These are phyloP conservation scores for Ophiostoma sp. DNA, from an alignment of 2,329 filamentous ascomycete genomes.

Conservation along the genomic window DNA sequence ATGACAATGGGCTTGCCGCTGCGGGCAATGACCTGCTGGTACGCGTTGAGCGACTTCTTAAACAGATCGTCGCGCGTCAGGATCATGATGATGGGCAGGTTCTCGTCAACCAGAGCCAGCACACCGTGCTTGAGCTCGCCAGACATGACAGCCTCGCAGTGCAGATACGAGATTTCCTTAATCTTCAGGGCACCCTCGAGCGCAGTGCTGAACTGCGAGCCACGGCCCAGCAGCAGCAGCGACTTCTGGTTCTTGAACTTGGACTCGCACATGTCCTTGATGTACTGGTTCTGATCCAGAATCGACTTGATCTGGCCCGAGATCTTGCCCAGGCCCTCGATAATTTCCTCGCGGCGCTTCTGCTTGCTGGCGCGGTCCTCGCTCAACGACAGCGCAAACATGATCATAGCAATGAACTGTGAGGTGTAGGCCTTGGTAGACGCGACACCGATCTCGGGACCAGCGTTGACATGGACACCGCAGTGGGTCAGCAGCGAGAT, in stretches of 20 bases:
- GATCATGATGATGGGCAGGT: constrained; percentile 99
- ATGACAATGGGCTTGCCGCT: constrained; percentile 96
- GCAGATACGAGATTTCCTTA: constrained; percentile 99
- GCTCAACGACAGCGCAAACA: constrained; percentile 94
- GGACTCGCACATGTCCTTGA: constrained; percentile 89
- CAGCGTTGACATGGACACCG: constrained; percentile 98
- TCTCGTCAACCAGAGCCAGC: constrained; percentile 92
- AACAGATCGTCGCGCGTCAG: constrained; percentile 94
- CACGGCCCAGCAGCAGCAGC: constrained; percentile 84
- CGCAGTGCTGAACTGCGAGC: constrained; percentile 93
- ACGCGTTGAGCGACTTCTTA: constrained; percentile 98
- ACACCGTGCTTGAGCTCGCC: constrained; percentile 99
- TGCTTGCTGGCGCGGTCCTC: constrained; percentile 96
- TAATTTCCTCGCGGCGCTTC: constrained; percentile 87
- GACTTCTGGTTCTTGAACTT: constrained; percentile 98
- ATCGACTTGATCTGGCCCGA: constrained; percentile 90
- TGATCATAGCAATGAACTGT: constrained; percentile 99
- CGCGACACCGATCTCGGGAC: constrained; percentile 96
- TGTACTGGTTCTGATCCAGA: constrained; percentile 81
- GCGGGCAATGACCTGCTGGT: constrained; percentile 97
- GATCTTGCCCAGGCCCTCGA: constrained; percentile 82
- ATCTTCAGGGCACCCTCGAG: constrained; percentile 98
- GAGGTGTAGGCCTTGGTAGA: constrained; percentile 99
- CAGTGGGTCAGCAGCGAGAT: constrained; percentile 98
- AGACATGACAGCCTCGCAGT: constrained; percentile 99